Percentiles rank a stretch among this genome's conserved stretches.
phyloP scores from a whole-genome alignment of 257 asterid species.

The Henckelia pumila region DNA sequence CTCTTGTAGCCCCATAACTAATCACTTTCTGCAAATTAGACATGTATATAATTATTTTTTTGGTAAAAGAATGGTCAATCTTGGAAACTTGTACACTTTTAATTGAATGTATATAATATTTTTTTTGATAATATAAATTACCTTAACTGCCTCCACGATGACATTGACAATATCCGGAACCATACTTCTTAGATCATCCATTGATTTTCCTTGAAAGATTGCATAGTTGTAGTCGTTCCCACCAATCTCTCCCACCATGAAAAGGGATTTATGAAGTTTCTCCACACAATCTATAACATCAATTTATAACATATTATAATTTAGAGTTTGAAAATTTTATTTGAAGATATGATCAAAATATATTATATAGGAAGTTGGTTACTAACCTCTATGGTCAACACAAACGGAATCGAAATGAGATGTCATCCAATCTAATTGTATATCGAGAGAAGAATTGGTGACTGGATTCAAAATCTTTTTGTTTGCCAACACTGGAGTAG shows the following conservation, averaged over 20 bases:
- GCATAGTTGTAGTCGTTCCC: conserved; percentile 34
- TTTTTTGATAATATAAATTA: not conserved
- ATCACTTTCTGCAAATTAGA: too few species aligned
- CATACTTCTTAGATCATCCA: conserved; percentile 25
- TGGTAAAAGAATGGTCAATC: too few species aligned
- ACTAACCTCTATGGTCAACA: too few species aligned
- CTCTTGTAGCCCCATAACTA: too few species aligned
- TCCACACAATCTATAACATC: conserved; percentile 17
- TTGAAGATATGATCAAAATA: too few species aligned
- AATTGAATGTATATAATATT: too few species aligned
- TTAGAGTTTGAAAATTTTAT: too few species aligned
- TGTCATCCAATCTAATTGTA: conserved; percentile 31
- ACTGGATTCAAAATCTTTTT: conserved; percentile 10
- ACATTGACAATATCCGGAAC: conserved; percentile 28
- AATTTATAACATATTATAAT: too few species aligned
- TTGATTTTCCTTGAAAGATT: conserved; percentile 23
- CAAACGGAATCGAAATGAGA: conserved; percentile 4
- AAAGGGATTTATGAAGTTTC: conserved; percentile 20
- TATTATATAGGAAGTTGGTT: too few species aligned
- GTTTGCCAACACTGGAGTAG: conserved; percentile 13
- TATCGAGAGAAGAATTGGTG: conserved; percentile 25
- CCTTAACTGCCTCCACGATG: conserved; percentile 25
- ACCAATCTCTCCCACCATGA: conserved; percentile 33
- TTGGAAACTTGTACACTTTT: too few species aligned
- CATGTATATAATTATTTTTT: too few species aligned